Evolutionary conservation across 169 alveolate genomes (phyloP), one percentile per base, ranked within the genome.

Genomic region (Plasmodium berghei): DNA sequence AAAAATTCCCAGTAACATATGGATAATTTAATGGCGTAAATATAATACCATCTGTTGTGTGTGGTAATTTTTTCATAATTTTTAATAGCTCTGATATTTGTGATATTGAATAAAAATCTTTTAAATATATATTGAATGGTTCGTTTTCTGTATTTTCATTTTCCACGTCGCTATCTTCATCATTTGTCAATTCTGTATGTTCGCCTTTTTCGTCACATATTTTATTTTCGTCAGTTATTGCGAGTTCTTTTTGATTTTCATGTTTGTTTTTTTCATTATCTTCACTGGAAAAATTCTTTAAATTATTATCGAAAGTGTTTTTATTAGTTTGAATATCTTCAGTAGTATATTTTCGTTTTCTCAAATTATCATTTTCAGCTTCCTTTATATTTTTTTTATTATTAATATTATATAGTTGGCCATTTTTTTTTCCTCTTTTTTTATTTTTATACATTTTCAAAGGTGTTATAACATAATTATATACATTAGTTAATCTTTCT

Each of bases 1-100:
- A 90, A 75, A 98, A 97, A n/a, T 99, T 97, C 22, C 99, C 99
- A 6, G 99, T 98, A 49, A 93, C 72, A 77, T 98, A 98, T 6
- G 98, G 98, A 56, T 95, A 94, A 28, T 90, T 56, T 58, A 97
- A 97, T 9, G 98, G 97, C 1, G 99, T 98, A 70, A 98, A 97
- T 20, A 98, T 97, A 22, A 98, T 92, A 9, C 99, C 99, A 91
- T 98, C 99, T 66, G 97, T 93, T 18, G 93, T 90, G 87, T 98
- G 99, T 1, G 99, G 98, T 12, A 98, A 93, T 66, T 94, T 93
- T n/a, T 94, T 94, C 12, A 98, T 92, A 16, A 97, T 72, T 26
- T 95, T 72, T 61, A 92, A 93, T 18, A 98, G 89, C 26, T 90
- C 94, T 8, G 80, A 83, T 16, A 97, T 94, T 42, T 97, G 97